Evolutionary conservation across 2,329 filamentous ascomycete species (phyloP), one percentile per base, ranked within the genome.

Genomic region (Pseudocercospora fijiensis): DNA sequence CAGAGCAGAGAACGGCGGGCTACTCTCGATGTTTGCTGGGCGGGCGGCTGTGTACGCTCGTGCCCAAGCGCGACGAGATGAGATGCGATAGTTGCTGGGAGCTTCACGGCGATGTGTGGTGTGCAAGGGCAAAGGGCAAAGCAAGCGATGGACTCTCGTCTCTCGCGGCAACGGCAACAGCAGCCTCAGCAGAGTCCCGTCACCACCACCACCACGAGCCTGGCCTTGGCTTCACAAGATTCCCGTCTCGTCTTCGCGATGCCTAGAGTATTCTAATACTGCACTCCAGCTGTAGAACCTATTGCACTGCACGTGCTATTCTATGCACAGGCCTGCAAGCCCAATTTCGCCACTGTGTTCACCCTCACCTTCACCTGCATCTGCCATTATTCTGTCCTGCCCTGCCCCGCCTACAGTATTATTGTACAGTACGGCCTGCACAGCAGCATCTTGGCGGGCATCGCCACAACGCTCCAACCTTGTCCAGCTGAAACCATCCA

Each of bases 1-100:
- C 27, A 20, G 47, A n/a, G 26, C 53, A 52, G 47, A n/a, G 22
- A 20, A 20, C 22, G 16, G 43, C 26, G 13, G 16, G 43, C 26
- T 30, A 30, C 41, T 22, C 43, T 22, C 43, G 26, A 24, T 24
- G 49, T 27, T 52, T 27, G 24, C 49, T 52, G 43, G 41, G 45
- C 61, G 43, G 41, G 45, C 61, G 55, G 61, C 43, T 62, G 55
- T 62, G 60, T 58, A 55, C 33, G 61, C 61, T 51, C 45, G 20
- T 60, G 57, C 45, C 47, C 57, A 51, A 45, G 73, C 74, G 8
- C 67, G 55, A 22, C 65, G 65, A 28, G 72, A 72, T 33, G 79
- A 76, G 18, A 74, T 72, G 59, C 70, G 69, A 24, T n/a, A n/a
- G n/a, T n/a, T 63, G 62, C 8, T 58, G 45, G 18, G 45, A 24